Percentiles rank a stretch among this genome's conserved stretches.
Evolutionary conservation across 352 stramenopile genomes (phyloP).

Genomic region (Aphanomyces astaci): DNA sequence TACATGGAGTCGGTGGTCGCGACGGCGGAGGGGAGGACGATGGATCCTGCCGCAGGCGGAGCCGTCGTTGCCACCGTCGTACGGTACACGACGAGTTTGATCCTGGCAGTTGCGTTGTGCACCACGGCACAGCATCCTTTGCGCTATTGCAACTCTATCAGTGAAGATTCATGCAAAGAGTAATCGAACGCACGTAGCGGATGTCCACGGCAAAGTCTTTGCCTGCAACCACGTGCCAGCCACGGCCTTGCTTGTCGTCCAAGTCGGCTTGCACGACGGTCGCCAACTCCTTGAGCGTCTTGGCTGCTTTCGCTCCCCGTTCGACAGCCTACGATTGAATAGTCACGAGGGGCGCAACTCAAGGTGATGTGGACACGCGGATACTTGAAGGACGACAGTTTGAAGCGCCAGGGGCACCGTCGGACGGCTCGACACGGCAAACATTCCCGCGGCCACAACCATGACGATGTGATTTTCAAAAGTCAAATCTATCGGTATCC

Average conservation of each 20-base stretch:
- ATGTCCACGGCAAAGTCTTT: slow-evolving; percentile 66
- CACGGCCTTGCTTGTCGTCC: slow-evolving; percentile 39
- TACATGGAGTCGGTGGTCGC: slow-evolving; percentile 19
- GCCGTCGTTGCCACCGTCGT: slow-evolving; percentile 38
- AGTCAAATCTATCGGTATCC: too few relatives aligned
- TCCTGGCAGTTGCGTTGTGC: slow-evolving; percentile 45
- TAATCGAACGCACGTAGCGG: slow-evolving; percentile 46
- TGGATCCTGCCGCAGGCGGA: slow-evolving; percentile 27
- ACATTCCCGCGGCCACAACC: slow-evolving; percentile 20
- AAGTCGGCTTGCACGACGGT: slow-evolving; percentile 33
- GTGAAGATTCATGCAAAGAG: not conserved
- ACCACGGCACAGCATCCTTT: slow-evolving; percentile 61
- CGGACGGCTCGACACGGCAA: slow-evolving; percentile 54
- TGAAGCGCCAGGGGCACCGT: slow-evolving; percentile 37
- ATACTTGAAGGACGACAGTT: slow-evolving; percentile 36
- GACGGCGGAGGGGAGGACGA: not conserved
- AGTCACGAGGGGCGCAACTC: not conserved
- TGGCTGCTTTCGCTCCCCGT: slow-evolving; percentile 42
- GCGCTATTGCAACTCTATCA: slow-evolving; percentile 33
- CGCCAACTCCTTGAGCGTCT: slow-evolving; percentile 53
- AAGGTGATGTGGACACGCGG: not conserved
- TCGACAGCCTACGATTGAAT: slow-evolving; percentile 36
- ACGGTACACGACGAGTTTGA: slow-evolving; percentile 69
- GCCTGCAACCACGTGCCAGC: slow-evolving; percentile 64
- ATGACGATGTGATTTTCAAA: too few relatives aligned